Base-by-base conservation (phyloP, 805 yeast genomes). In the Komagataella phaffii region DNA sequence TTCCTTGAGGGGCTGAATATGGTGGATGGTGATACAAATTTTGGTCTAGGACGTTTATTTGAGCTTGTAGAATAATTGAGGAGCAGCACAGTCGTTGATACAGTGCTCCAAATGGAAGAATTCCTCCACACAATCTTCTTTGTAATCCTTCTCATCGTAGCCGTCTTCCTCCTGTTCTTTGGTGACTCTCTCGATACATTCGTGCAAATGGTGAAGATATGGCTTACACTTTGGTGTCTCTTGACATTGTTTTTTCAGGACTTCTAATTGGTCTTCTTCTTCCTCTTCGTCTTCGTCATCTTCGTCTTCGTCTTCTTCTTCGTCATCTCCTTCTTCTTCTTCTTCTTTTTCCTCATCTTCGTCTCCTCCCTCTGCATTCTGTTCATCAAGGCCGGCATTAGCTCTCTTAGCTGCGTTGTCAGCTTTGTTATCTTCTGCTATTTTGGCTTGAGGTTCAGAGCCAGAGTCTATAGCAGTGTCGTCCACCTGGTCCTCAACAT, bases 111-210 rank as follows among this genome's bases (percentile, higher is more conserved):
- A 77, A 73, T 93, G 98, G 88, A 91, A 91, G 70, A 86, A 91
- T 73, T 91, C 99, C 73, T 91, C 98, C 56, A 91, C 85, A 77
- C 99, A 91, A 73, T 91, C 97, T 76, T 91, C 99, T 73, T 91
- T 91, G 77, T 88, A 76, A 8, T 75, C 81, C 62, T 77, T 79
- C 53, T 85, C 83, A 24, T 71, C 96, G 67, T 91, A 90, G 60
- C 75, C 95, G 59, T 79, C 85, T 64, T 87, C 90, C 73, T 89
- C 88, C 75, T 75, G 78, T 61, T 82, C 95, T 68, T 83, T 80
- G 58, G 93, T 81, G 58, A 91, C 98, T 76, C 97, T 88, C 73
- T 87, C 97, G 54, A 82, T 82, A 79, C 99, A 91, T 72, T 90
- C 96, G 56, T 85, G 82, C 72, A 84, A 89, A 72, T 90, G 97